Percentiles rank a stretch among this genome's conserved stretches.
These are phyloP conservation scores for Sisymbrium altissimum DNA, from an alignment of 345 rosid species.

Conservation along the genomic window DNA sequence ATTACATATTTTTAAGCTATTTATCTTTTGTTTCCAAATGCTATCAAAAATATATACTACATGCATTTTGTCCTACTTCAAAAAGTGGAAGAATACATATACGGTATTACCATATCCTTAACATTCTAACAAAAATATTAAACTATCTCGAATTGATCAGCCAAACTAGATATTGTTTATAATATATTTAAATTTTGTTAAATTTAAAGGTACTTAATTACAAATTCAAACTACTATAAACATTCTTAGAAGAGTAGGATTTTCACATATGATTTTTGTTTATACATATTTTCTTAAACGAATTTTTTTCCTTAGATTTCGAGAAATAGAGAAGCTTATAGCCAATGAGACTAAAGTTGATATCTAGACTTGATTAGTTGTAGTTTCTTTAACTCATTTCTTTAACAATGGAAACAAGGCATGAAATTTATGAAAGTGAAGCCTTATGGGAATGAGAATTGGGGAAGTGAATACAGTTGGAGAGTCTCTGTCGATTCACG, in stretches of 20 bases:
- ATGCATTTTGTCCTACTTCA: no score
- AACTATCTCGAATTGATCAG: no score
- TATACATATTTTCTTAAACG: background rate
- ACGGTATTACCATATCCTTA: no score
- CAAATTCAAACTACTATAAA: background rate
- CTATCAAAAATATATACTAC: no score
- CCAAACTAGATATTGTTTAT: no score
- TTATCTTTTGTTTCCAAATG: no score
- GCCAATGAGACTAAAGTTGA: constrained; percentile 3
- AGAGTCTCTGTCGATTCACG: constrained; percentile 37
- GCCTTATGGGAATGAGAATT: constrained; percentile 20
- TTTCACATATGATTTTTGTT: background rate
- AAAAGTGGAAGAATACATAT: no score
- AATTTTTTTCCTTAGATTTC: background rate
- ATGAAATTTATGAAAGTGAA: constrained; percentile 8
- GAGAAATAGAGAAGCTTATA: background rate
- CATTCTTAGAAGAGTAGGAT: background rate
- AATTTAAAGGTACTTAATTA: background rate
- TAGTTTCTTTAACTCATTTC: background rate
- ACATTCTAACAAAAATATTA: no score
- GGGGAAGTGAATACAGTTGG: constrained; percentile 20
- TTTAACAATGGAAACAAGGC: constrained; percentile 10
- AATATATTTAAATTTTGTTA: background rate
- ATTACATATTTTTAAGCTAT: no score
- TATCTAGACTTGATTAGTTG: background rate